Evolutionary conservation across 495 filamentous ascomycete genomes (phyloP), one percentile per base, ranked within the genome.

Genomic region (Daldinia loculata): DNA sequence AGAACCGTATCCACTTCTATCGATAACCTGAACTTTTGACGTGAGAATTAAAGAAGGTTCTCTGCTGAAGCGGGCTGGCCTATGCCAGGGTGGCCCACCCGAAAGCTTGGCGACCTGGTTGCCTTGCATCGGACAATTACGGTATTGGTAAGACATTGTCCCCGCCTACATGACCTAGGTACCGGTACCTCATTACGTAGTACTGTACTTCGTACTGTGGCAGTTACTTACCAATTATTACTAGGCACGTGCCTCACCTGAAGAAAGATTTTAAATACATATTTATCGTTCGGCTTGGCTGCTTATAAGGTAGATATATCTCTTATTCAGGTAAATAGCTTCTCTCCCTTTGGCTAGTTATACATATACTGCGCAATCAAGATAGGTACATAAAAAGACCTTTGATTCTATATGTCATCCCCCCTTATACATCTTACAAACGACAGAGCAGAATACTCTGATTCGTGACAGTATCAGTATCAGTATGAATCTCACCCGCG

Each of bases 121-220:
- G 67, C 67, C 63, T 72, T 72, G 64, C 69, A 67, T 67, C 69
- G 59, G 69, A 67, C 64, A 67, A 72, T 72, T 67, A 51, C 30
- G 53, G 53, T 48, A 36, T 7, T 56, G 59, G 22, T 68, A 62
- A 12, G 39, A 57, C 51, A 24, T 36, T 64, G 45, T 60, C 45
- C 36, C 59, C 29, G 27, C 27, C 26, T 7, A 29, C 6, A 0
- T 29, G 6, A 8, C 30, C n/a, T n/a, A n/a, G n/a, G n/a, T n/a
- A n/a, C n/a, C n/a, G n/a, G n/a, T n/a, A n/a, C n/a, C 32, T 34
- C 9, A 34, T 34, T 34, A 34, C 9, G 32, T 34, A 34, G 32
- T 30, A 30, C 6, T 8, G 2, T 11, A 34, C 32, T 2, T 29
- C 4, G 30, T 32, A 1, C 30, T 9, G 7, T 32, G 1, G 29